Base-by-base conservation (phyloP, 2,329 filamentous ascomycete species). In the Trichoderma oligosporum region DNA sequence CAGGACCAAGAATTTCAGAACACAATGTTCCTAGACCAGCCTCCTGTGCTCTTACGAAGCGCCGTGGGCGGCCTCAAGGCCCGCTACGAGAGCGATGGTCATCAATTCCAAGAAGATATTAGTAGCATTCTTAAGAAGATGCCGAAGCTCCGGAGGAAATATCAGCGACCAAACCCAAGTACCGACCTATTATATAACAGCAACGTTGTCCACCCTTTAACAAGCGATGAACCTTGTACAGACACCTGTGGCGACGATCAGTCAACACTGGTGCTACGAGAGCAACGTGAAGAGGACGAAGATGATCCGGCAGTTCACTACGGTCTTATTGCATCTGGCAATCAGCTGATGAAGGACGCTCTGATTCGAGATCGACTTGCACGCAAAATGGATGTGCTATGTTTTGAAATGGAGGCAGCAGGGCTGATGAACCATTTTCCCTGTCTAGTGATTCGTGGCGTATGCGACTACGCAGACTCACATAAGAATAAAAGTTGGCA, bases 381-480 rank as follows among this genome's bases (percentile, higher is more conserved):
- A 0, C 60, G 59, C 0, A n/a, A 61, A n/a, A 57, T 58, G 11
- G 54, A 53, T n/a, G 52, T 61, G 9, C 38, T 64, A 7, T 64
- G 62, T 45, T 61, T 68, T 46, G 66, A 69, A 56, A 70, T 68
- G 66, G 68, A 69, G 24, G 67, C 67, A 8, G 67, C 67, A 3
- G 68, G 68, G 1, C 24, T 71, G 33, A 68, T 67, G 62, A 63
- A 66, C 18, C 42, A 64, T 20, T 64, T 67, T 36, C 67, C 65
- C 0, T 72, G 69, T 25, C 55, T 72, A 1, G 67, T 70, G 6
- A 66, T 73, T 38, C 63, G 69, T 5, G 70, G 71, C 0, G 70
- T 74, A 42, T 72, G 66, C 52, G 69, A 74, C 61, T 74, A 73
- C 31, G 63, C 69, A 0, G 71, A 73, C 44, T 64, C 66, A 1